phyloP scores from a whole-genome alignment of 129 eudicot genomes.

The Pittosporum tobira region DNA sequence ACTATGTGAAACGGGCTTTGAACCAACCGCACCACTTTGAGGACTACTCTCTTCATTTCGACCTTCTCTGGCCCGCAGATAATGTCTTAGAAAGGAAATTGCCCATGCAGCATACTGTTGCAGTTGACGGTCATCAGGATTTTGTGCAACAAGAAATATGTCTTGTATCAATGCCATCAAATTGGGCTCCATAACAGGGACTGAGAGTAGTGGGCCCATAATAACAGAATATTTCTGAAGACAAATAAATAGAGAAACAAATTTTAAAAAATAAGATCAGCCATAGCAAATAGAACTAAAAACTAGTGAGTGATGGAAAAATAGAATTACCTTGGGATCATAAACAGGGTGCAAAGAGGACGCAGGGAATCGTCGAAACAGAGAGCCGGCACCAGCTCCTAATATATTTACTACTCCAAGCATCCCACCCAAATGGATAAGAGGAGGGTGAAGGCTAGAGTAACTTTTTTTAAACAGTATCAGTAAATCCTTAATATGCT shows the following conservation, averaged over 20 bases:
- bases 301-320: neutral
- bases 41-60: slow-evolving; percentile 28
- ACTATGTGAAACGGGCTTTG: slow-evolving; percentile 42
- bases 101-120: slow-evolving; percentile 91
- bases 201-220: slow-evolving; percentile 59
- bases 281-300: neutral
- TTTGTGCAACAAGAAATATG: slow-evolving; percentile 79
- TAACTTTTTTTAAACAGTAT: slow-evolving; percentile 44
- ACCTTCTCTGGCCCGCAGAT: slow-evolving; percentile 35
- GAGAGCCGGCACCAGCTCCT: slow-evolving; percentile 74
- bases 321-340: slow-evolving; percentile 35
- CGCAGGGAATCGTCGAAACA: slow-evolving; percentile 29
- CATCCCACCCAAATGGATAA: slow-evolving; percentile 85
- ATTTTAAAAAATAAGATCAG: neutral
- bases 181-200: slow-evolving; percentile 46
- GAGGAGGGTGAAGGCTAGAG: slow-evolving; percentile 49
- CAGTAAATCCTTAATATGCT: slow-evolving; percentile 40
- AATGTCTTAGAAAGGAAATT: slow-evolving; percentile 66
- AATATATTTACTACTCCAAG: slow-evolving; percentile 86
- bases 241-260: neutral
- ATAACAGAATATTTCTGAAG: slow-evolving; percentile 53
- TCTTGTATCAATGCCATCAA: slow-evolving; percentile 57
- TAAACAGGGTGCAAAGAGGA: slow-evolving; percentile 20
- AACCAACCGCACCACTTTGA: slow-evolving; percentile 12
- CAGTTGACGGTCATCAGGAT: slow-evolving; percentile 57